These are phyloP conservation scores for Huntiella savannae DNA, from an alignment of 2,329 filamentous ascomycete genomes.

Conservation along the genomic window DNA sequence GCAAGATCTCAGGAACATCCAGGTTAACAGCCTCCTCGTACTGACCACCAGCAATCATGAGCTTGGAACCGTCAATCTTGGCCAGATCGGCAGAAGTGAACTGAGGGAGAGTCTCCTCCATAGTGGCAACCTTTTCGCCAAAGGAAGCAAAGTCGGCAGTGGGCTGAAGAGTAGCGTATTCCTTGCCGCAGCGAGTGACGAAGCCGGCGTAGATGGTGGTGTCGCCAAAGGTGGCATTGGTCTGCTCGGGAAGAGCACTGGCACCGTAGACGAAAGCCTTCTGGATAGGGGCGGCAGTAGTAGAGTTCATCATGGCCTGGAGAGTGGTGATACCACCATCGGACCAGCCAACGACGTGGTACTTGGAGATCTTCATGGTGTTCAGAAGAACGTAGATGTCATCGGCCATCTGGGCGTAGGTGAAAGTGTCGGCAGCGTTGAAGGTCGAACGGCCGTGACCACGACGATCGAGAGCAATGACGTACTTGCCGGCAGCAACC, in stretches of 20 bases:
- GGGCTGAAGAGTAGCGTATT: slow-evolving; percentile 21
- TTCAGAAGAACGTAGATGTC: slow-evolving; percentile 20
- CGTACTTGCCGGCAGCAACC: slow-evolving; percentile 18
- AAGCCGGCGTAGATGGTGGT: slow-evolving; percentile 19
- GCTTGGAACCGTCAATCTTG: slow-evolving; percentile 16
- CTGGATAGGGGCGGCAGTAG: slow-evolving; percentile 17
- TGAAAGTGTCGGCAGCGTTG: slow-evolving; percentile 19
- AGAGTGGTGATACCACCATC: slow-evolving; percentile 23
- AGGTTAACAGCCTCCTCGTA: slow-evolving; percentile 23
- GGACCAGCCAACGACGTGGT: slow-evolving; percentile 23
- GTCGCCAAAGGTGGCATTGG: slow-evolving; percentile 19
- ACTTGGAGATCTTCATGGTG: slow-evolving; percentile 16
- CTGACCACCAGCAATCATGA: slow-evolving; percentile 17
- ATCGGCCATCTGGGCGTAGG: slow-evolving; percentile 20
- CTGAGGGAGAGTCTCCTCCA: slow-evolving; percentile 21
- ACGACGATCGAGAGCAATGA: slow-evolving; percentile 23
- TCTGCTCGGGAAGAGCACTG: slow-evolving; percentile 17
- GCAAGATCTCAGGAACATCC: slow-evolving; percentile 19
- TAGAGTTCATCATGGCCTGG: slow-evolving; percentile 19
- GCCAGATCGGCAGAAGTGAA: slow-evolving; percentile 16
- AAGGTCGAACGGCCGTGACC: slow-evolving; percentile 24
- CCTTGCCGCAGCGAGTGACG: slow-evolving; percentile 18
- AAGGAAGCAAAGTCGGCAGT: slow-evolving; percentile 20
- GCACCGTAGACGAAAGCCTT: slow-evolving; percentile 24
- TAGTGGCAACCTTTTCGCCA: slow-evolving; percentile 19